Conservation (phyloP, 2,329 filamentous ascomycete species). For the Aspergillus ustus region DNA sequence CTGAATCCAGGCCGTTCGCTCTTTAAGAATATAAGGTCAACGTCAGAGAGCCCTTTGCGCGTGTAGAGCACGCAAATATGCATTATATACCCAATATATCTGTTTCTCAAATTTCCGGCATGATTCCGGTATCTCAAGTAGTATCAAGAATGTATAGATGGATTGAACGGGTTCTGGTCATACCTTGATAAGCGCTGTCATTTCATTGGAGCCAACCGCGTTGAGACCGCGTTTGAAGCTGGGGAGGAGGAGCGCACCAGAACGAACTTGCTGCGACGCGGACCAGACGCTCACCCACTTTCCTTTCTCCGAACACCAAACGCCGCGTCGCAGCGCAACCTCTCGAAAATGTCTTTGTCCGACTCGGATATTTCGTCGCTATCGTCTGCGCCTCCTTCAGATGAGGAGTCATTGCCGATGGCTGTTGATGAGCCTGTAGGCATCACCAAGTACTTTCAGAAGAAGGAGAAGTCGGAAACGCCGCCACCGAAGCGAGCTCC, state of each 20-base stretch:
- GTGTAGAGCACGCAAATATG: background rate
- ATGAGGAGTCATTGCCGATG: conserved; percentile 57
- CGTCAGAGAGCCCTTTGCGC: background rate
- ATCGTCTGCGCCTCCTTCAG: conserved; percentile 63
- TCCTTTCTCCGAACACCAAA: conserved; percentile 21
- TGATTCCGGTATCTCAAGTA: conserved; percentile 1
- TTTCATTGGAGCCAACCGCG: conserved; percentile 35
- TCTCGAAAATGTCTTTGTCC: conserved; percentile 51
- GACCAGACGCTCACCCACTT: conserved; percentile 23
- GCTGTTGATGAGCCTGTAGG: conserved; percentile 47
- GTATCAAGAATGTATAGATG: conserved; percentile 12
- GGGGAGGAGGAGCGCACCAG: conserved; percentile 32
- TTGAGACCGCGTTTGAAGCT: conserved; percentile 38
- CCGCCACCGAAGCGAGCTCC: conserved; percentile 79
- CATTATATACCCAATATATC: conserved; percentile 11
- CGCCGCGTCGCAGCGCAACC: conserved; percentile 34
- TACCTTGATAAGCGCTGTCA: conserved; percentile 28
- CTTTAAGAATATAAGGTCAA: background rate
- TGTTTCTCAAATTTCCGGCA: conserved; percentile 6
- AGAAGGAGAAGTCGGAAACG: conserved; percentile 50
- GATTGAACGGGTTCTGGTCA: conserved; percentile 25
- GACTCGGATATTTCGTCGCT: conserved; percentile 63
- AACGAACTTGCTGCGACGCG: conserved; percentile 32
- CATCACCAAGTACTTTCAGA: conserved; percentile 53
- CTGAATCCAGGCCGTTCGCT: background rate